phyloP scores from a whole-genome alignment of 306 rosid species.

The Amphicarpaea edgeworthii region DNA sequence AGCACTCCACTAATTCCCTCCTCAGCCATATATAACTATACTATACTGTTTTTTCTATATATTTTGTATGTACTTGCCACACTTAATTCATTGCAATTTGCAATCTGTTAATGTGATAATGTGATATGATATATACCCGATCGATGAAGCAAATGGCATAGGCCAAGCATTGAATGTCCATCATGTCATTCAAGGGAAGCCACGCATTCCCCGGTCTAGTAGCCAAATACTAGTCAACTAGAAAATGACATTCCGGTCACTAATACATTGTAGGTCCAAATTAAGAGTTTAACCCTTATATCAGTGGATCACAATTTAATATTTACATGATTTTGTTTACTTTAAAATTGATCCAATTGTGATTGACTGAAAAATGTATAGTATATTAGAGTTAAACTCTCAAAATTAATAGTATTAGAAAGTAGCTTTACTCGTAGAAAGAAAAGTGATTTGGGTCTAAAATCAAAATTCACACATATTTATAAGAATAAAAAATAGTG shows the following conservation, averaged over 20 bases:
- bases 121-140: not conserved
- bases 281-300: too few relatives aligned
- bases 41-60: not conserved
- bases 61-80: not conserved
- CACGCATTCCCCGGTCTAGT: slow-evolving; percentile 35
- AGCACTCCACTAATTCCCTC: slow-evolving; percentile 15
- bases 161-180: slow-evolving; percentile 34
- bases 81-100: not conserved
- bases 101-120: not conserved
- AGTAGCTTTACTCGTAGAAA: too few relatives aligned
- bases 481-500: too few relatives aligned
- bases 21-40: slow-evolving; percentile 37
- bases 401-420: too few relatives aligned
- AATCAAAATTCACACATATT: too few relatives aligned
- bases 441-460: too few relatives aligned
- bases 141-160: not conserved
- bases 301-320: too few relatives aligned
- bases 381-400: too few relatives aligned
- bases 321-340: too few relatives aligned
- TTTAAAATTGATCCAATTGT: too few relatives aligned
- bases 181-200: slow-evolving; percentile 25
- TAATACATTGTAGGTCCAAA: too few relatives aligned
- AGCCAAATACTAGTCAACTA: not conserved
- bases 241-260: not conserved
- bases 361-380: too few relatives aligned